A percentile compares a stretch with the other conserved stretches of the same genome.
Evolutionary conservation across 2,329 filamentous ascomycete species (phyloP).

Genomic region (Dothiorella sarmentorum): DNA sequence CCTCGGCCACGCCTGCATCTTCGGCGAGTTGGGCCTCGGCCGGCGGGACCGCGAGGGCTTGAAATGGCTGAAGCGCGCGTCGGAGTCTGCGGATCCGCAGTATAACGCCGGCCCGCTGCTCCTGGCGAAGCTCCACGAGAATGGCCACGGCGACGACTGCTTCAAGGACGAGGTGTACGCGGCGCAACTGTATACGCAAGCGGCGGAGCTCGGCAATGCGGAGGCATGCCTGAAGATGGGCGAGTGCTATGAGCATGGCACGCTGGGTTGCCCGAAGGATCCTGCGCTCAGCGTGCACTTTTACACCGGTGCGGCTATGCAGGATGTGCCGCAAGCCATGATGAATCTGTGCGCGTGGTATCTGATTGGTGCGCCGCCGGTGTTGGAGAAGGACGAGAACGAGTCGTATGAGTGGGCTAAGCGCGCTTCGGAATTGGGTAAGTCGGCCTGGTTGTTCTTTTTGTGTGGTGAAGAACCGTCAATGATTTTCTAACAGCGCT

Average conservation of each 20-base stretch:
- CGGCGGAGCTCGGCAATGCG: constrained; percentile 84
- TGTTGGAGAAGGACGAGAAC: constrained; percentile 90
- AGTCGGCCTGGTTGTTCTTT: constrained; percentile 32
- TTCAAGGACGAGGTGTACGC: constrained; percentile 90
- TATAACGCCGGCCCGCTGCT: constrained; percentile 94
- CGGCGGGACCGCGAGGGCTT: constrained; percentile 86
- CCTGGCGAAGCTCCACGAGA: constrained; percentile 82
- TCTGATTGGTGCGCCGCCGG: constrained; percentile 86
- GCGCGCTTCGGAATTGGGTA: constrained; percentile 80
- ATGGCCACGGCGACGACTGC: constrained; percentile 81
- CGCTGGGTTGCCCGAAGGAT: constrained; percentile 81
- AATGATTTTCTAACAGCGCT: background rate
- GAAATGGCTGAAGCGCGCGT: constrained; percentile 93
- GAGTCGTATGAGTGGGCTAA: constrained; percentile 97
- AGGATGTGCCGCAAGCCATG: constrained; percentile 82
- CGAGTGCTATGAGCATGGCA: constrained; percentile 94
- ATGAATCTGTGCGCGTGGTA: constrained; percentile 99
- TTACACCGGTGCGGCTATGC: constrained; percentile 87
- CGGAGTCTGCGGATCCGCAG: constrained; percentile 83
- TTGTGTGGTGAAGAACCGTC: background rate
- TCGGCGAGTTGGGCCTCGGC: constrained; percentile 78
- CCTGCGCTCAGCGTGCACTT: constrained; percentile 94
- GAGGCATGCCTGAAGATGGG: constrained; percentile 86
- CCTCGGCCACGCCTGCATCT: constrained; percentile 84
- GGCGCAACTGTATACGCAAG: constrained; percentile 89